Evolutionary conservation across 331 rosid genomes (phyloP).

Genomic region (Saraca asoca): DNA sequence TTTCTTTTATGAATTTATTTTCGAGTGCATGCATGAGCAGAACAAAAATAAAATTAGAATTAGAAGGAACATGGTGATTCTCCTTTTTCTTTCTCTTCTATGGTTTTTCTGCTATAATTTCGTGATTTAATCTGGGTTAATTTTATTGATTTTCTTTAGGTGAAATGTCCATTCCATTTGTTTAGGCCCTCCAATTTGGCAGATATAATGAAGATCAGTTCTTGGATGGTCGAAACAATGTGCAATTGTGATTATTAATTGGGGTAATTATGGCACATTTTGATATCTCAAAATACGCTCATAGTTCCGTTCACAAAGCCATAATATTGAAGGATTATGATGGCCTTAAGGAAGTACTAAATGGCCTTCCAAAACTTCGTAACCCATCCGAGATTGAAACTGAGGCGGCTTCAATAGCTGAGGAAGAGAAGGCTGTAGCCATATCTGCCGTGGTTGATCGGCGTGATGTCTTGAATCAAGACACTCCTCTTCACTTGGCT

Average conservation of each 20-base stretch:
- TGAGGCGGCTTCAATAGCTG: slow-evolving; percentile 69
- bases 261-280: slow-evolving; percentile 60
- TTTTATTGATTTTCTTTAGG: neutral
- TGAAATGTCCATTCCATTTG: slow-evolving; percentile 1
- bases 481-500: slow-evolving; percentile 87
- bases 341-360: slow-evolving; percentile 57
- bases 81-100: too few relatives aligned
- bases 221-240: slow-evolving; percentile 37
- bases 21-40: too few relatives aligned
- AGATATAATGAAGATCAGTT: slow-evolving; percentile 8
- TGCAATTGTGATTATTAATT: slow-evolving; percentile 19
- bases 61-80: too few relatives aligned
- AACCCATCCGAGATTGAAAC: slow-evolving; percentile 59
- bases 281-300: slow-evolving; percentile 61
- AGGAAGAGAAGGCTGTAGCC: slow-evolving; percentile 71
- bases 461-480: slow-evolving; percentile 81
- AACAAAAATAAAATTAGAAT: too few relatives aligned
- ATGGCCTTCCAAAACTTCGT: slow-evolving; percentile 56
- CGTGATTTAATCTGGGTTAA: too few relatives aligned
- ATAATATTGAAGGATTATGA: slow-evolving; percentile 60
- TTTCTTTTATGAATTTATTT: too few relatives aligned
- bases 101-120: too few relatives aligned
- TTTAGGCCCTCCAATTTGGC: slow-evolving; percentile 29
- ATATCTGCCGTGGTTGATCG: slow-evolving; percentile 65
- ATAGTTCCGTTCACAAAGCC: slow-evolving; percentile 83